Conservation (phyloP, 1,139 yeast species). For the Yamadazyma buinensis region DNA sequence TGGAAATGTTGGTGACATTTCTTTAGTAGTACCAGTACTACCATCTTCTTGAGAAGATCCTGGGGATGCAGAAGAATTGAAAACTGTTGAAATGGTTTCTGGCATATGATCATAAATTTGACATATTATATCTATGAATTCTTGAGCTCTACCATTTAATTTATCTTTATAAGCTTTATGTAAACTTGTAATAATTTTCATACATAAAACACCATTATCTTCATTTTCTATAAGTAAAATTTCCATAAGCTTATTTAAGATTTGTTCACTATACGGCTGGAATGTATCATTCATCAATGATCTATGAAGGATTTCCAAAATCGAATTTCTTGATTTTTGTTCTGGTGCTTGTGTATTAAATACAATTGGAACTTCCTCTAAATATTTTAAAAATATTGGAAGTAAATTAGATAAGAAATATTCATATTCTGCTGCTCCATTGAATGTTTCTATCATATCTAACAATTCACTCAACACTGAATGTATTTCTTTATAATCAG, state of each 20-base stretch:
- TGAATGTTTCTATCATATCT: slow-evolving; percentile 81
- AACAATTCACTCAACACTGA: slow-evolving; percentile 75
- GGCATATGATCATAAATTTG: slow-evolving; percentile 80
- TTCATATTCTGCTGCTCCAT: slow-evolving; percentile 76
- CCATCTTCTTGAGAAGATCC: slow-evolving; percentile 17
- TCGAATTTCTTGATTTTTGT: slow-evolving; percentile 69
- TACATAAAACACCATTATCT: slow-evolving; percentile 89
- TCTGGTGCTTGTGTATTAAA: slow-evolving; percentile 60
- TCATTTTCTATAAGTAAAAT: slow-evolving; percentile 79
- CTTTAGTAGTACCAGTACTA: slow-evolving; percentile 21
- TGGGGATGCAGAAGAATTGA: slow-evolving; percentile 30
- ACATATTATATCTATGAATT: slow-evolving; percentile 73
- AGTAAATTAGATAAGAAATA: slow-evolving; percentile 58
- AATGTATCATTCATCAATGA: slow-evolving; percentile 80
- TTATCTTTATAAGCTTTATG: slow-evolving; percentile 79
- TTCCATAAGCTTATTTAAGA: slow-evolving; percentile 59
- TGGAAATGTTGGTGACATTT: slow-evolving; percentile 33
- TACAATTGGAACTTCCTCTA: slow-evolving; percentile 71
- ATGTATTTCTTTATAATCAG: slow-evolving; percentile 58
- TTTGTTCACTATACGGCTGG: slow-evolving; percentile 62
- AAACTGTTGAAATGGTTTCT: slow-evolving; percentile 64
- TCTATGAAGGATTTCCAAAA: slow-evolving; percentile 78
- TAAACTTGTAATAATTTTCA: slow-evolving; percentile 84
- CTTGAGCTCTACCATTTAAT: slow-evolving; percentile 69
- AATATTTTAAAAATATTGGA: slow-evolving; percentile 57